A percentile compares a stretch with the other conserved stretches of the same genome.
These are phyloP conservation scores for Tephrocybe sp. DNA, from an alignment of 768 basidiomycete species.

Conservation along the genomic window DNA sequence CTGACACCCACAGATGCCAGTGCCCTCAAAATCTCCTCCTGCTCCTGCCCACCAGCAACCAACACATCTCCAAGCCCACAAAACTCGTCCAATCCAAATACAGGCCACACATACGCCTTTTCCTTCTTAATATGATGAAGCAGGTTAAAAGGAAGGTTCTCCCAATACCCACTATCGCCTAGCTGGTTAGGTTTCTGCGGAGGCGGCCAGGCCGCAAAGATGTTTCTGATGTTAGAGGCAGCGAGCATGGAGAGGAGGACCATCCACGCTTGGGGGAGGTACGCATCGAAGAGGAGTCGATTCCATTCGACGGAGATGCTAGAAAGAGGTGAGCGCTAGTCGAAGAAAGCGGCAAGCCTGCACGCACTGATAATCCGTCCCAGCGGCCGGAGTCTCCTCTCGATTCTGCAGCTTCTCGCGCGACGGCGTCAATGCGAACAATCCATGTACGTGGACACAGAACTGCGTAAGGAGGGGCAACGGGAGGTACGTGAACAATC, in stretches of 20 bases:
- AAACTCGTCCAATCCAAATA: slow-evolving; percentile 17
- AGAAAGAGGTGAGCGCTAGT: background rate
- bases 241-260: slow-evolving; percentile 31
- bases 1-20: slow-evolving; percentile 33
- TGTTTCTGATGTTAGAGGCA: slow-evolving; percentile 20
- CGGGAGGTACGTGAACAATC: slow-evolving; percentile 50
- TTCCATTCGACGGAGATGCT: slow-evolving; percentile 53
- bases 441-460: slow-evolving; percentile 43
- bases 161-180: slow-evolving; percentile 43
- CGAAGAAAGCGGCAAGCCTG: background rate
- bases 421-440: slow-evolving; percentile 46
- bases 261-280: slow-evolving; percentile 47
- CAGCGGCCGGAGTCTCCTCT: slow-evolving; percentile 34
- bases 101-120: slow-evolving; percentile 35
- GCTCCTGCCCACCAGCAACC: slow-evolving; percentile 25
- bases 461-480: slow-evolving; percentile 46
- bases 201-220: slow-evolving; percentile 43
- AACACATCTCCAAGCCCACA: slow-evolving; percentile 18
- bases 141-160: slow-evolving; percentile 28
- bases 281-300: slow-evolving; percentile 39
- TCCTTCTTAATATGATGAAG: slow-evolving; percentile 25
- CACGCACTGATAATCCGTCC: slow-evolving; percentile 42
- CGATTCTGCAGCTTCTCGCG: slow-evolving; percentile 45
- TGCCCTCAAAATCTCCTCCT: slow-evolving; percentile 22
- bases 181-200: slow-evolving; percentile 26